Percentiles rank a stretch among this genome's conserved stretches.
Evolutionary conservation across 352 stramenopile genomes (phyloP).

Genomic region (Blastocystis sp.): DNA sequence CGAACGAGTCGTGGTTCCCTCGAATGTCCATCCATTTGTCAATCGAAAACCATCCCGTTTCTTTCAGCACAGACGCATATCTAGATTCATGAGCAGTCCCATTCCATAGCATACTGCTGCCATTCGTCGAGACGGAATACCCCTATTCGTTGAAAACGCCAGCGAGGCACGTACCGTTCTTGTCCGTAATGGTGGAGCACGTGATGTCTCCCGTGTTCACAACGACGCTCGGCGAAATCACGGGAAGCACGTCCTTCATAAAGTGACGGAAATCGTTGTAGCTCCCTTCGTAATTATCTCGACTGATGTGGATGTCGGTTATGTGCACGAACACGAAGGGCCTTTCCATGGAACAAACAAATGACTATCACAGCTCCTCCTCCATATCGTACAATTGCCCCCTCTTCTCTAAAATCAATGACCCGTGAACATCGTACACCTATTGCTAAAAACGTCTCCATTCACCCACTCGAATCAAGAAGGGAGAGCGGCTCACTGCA

Average conservation of each 20-base stretch:
- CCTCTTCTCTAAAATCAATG: not conserved
- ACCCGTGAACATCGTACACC: not conserved
- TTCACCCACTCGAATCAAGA: not conserved
- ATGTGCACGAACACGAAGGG: constrained; percentile 65
- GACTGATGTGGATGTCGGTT: constrained; percentile 48
- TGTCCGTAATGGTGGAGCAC: not conserved
- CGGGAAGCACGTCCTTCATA: constrained; percentile 51
- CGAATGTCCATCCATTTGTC: constrained; percentile 58
- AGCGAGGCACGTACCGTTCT: not conserved
- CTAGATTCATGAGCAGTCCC: not conserved
- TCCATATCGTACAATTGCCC: not conserved
- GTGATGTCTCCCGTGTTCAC: constrained; percentile 66
- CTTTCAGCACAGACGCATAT: constrained; percentile 52
- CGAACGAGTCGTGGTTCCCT: constrained; percentile 62
- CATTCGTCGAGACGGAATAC: constrained; percentile 26
- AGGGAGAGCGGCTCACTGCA: not conserved
- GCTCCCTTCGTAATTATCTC: constrained; percentile 14
- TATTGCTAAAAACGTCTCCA: not conserved
- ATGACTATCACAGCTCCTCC: not conserved
- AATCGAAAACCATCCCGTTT: constrained; percentile 17
- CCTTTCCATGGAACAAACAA: constrained; percentile 18
- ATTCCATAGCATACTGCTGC: not conserved
- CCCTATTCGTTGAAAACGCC: constrained; percentile 16
- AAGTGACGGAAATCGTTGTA: constrained; percentile 64
- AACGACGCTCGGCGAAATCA: not conserved